Conservation (phyloP, 2,329 filamentous ascomycete genomes). For the Fonsecaea pugnacius region DNA sequence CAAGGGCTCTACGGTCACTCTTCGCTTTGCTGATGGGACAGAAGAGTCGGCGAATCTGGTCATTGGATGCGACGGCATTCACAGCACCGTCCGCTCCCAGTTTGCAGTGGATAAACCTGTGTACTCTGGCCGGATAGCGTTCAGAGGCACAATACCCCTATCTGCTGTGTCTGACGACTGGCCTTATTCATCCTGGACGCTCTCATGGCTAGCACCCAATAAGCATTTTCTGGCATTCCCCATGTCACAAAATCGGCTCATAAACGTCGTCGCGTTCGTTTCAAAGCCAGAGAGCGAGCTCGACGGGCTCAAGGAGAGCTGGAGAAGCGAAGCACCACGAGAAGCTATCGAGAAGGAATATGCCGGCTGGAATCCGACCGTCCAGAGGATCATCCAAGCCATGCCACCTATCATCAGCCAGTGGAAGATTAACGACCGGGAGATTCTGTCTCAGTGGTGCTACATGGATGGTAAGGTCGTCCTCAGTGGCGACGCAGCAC, state of each 20-base stretch:
- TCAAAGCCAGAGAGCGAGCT: constrained; percentile 16
- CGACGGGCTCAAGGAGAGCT: constrained; percentile 17
- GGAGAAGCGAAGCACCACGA: constrained; percentile 14
- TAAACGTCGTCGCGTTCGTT: constrained; percentile 20
- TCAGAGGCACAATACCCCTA: constrained; percentile 7
- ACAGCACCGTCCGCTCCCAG: constrained; percentile 16
- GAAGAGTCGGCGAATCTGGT: constrained; percentile 13
- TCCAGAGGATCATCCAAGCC: constrained; percentile 13
- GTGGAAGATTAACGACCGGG: constrained; percentile 16
- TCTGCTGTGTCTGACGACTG: constrained; percentile 12
- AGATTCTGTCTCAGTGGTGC: constrained; percentile 15
- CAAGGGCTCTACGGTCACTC: constrained; percentile 4
- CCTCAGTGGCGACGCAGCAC: constrained; percentile 14
- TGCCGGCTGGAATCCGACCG: constrained; percentile 15
- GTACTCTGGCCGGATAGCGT: constrained; percentile 15
- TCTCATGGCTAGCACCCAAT: constrained; percentile 11
- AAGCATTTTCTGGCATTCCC: constrained; percentile 16
- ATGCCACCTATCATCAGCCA: constrained; percentile 15
- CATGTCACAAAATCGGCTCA: constrained; percentile 18
- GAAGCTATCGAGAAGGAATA: constrained; percentile 19
- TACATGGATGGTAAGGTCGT: constrained; percentile 17
- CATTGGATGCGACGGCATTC: constrained; percentile 16
- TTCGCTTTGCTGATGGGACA: constrained; percentile 13
- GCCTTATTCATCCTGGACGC: constrained; percentile 15
- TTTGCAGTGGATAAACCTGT: constrained; percentile 16